A percentile compares a stretch with the other conserved stretches of the same genome.
These are phyloP conservation scores for Colletotrichum incanum DNA, from an alignment of 2,329 filamentous ascomycete genomes.

Conservation along the genomic window DNA sequence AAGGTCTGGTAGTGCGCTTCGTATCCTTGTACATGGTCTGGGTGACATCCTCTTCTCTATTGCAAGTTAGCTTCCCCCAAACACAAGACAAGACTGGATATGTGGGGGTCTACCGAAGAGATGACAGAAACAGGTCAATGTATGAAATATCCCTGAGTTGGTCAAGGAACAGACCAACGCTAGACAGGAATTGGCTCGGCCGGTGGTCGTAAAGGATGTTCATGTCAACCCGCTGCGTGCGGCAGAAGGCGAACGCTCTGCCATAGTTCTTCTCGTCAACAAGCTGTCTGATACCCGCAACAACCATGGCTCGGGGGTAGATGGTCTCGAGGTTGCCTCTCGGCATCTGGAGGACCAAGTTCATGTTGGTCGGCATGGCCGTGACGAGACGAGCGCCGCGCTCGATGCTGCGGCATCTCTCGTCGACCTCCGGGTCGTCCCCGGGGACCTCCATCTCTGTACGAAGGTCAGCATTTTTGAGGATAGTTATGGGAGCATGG, in stretches of 20 bases:
- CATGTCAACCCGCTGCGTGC: constrained; percentile 96
- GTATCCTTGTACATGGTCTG: constrained; percentile 96
- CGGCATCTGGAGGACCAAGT: constrained; percentile 93
- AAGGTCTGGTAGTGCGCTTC: constrained; percentile 56
- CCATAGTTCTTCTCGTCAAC: constrained; percentile 87
- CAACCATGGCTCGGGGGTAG: constrained; percentile 90
- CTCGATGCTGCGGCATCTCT: constrained; percentile 93
- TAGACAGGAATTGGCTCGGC: constrained; percentile 87
- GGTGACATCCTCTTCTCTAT: constrained; percentile 89
- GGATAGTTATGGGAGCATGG: no score
- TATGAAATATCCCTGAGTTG: constrained; percentile 87
- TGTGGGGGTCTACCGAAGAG: constrained; percentile 73
- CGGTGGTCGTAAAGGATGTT: constrained; percentile 96
- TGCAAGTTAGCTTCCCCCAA: constrained; percentile 46
- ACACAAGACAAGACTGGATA: not conserved
- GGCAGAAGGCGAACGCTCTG: constrained; percentile 88
- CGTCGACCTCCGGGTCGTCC: constrained; percentile 93
- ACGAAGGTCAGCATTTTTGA: constrained; percentile 45
- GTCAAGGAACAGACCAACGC: constrained; percentile 83
- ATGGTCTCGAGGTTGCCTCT: constrained; percentile 96
- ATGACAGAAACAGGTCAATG: constrained; percentile 92
- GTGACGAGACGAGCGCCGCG: constrained; percentile 89
- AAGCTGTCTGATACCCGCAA: constrained; percentile 87
- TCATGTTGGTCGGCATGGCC: constrained; percentile 90
- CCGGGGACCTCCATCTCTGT: constrained; percentile 84